A percentile compares a stretch with the other conserved stretches of the same genome.
These are phyloP conservation scores for Lepraria neglecta DNA, from an alignment of 495 filamentous ascomycete genomes.

Conservation along the genomic window DNA sequence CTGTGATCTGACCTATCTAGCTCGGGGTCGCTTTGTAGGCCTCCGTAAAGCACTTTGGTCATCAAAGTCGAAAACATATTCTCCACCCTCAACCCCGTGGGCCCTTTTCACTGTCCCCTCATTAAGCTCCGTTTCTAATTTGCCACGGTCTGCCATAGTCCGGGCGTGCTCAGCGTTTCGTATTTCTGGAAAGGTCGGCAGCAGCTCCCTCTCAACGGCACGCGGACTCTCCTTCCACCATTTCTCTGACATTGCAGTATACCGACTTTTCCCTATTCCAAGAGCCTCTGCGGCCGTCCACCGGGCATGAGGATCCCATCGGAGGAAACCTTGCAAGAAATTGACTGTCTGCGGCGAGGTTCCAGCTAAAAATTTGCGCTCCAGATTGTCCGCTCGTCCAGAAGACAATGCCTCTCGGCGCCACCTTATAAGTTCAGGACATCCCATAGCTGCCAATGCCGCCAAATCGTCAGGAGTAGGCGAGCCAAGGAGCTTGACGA, in stretches of 20 bases:
- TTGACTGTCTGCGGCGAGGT: conserved; percentile 30
- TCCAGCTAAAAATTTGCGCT: conserved; percentile 26
- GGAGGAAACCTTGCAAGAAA: conserved; percentile 27
- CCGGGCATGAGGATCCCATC: conserved; percentile 30
- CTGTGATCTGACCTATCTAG: background rate
- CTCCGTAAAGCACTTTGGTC: conserved; percentile 27
- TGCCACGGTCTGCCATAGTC: conserved; percentile 19
- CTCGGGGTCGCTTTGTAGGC: conserved; percentile 27
- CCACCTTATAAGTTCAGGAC: conserved; percentile 33
- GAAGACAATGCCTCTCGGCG: conserved; percentile 26
- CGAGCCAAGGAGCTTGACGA: conserved; percentile 39
- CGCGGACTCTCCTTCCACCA: conserved; percentile 39
- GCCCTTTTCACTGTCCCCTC: conserved; percentile 22
- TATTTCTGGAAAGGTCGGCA: conserved; percentile 43
- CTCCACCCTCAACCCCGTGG: conserved; percentile 15
- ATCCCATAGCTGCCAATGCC: conserved; percentile 30
- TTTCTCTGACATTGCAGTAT: conserved; percentile 23
- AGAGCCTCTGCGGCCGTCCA: conserved; percentile 33
- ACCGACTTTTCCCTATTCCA: conserved; percentile 25
- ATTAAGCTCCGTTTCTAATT: conserved; percentile 19
- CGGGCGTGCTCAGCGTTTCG: conserved; percentile 30
- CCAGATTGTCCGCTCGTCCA: conserved; percentile 31
- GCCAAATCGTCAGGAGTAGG: conserved; percentile 35
- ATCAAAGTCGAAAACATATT: conserved; percentile 40
- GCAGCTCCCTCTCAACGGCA: conserved; percentile 34